Evolutionary conservation across 2,329 filamentous ascomycete species (phyloP).

Genomic region (Microascus cirrosus): DNA sequence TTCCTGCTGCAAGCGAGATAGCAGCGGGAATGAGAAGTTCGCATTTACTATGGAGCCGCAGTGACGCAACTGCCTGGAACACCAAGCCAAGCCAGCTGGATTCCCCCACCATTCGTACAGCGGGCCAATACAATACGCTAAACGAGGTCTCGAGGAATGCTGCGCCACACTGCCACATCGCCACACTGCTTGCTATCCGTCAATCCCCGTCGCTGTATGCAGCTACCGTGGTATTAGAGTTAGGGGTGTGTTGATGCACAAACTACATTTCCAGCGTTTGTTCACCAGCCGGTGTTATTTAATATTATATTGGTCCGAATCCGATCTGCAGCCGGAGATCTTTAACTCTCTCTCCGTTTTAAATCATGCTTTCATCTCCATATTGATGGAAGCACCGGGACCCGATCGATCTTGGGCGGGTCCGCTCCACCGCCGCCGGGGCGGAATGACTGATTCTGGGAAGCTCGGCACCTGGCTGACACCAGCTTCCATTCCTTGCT

Average conservation of each 20-base stretch:
- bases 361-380: too few relatives aligned
- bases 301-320: not conserved
- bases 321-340: not conserved
- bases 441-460: too few relatives aligned
- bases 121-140: not conserved
- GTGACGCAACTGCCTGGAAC: not conserved
- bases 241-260: too few relatives aligned
- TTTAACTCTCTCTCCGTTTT: not conserved
- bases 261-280: too few relatives aligned
- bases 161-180: slow-evolving; percentile 5
- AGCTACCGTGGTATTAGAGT: too few relatives aligned
- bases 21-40: not conserved
- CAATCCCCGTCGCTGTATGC: too few relatives aligned
- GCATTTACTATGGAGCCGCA: not conserved
- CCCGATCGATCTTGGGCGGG: too few relatives aligned
- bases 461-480: too few relatives aligned
- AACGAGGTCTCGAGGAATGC: not conserved
- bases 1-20: not conserved
- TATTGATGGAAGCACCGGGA: too few relatives aligned
- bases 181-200: not conserved
- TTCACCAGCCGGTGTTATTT: not conserved
- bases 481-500: too few relatives aligned
- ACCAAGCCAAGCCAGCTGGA: not conserved
- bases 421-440: too few relatives aligned
- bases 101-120: not conserved